phyloP scores from a whole-genome alignment of 768 basidiomycete genomes.

The Xerocomellus intermedius region DNA sequence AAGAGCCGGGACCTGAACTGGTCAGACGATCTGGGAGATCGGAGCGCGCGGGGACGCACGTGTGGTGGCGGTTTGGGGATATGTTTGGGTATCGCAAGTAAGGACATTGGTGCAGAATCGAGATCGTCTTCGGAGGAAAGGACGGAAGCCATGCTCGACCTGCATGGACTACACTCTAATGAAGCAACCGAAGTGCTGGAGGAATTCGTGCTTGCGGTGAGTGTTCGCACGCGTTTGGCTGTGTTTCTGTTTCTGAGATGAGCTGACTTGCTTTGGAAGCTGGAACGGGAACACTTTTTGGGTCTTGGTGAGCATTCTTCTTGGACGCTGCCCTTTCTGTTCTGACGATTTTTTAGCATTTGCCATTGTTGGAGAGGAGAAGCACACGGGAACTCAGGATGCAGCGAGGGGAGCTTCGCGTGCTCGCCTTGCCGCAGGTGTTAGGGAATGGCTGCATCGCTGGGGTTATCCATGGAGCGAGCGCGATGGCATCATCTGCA shows the following conservation, averaged over 20 bases:
- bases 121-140: constrained; percentile 81
- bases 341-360: constrained; percentile 53
- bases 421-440: constrained; percentile 77
- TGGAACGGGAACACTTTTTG: constrained; percentile 85
- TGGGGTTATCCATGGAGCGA: constrained; percentile 98
- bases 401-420: constrained; percentile 77
- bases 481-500: constrained; percentile 84
- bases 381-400: constrained; percentile 93
- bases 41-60: constrained; percentile 66
- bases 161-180: constrained; percentile 91
- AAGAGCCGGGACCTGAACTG: constrained; percentile 65
- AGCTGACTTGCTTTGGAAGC: constrained; percentile 40
- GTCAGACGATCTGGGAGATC: constrained; percentile 84
- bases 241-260: neutral
- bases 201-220: constrained; percentile 81
- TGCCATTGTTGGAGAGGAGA: constrained; percentile 91
- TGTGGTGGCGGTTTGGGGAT: constrained; percentile 86
- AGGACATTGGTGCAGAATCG: constrained; percentile 49
- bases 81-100: constrained; percentile 78
- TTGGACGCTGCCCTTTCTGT: neutral
- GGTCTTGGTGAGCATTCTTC: constrained; percentile 63
- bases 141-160: constrained; percentile 81
- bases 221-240: constrained; percentile 31
- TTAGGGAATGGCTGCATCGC: constrained; percentile 87
- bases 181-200: constrained; percentile 92